Conservation (phyloP, 176 grass and related monocot species). For the Hyparrhenia diplandra region DNA sequence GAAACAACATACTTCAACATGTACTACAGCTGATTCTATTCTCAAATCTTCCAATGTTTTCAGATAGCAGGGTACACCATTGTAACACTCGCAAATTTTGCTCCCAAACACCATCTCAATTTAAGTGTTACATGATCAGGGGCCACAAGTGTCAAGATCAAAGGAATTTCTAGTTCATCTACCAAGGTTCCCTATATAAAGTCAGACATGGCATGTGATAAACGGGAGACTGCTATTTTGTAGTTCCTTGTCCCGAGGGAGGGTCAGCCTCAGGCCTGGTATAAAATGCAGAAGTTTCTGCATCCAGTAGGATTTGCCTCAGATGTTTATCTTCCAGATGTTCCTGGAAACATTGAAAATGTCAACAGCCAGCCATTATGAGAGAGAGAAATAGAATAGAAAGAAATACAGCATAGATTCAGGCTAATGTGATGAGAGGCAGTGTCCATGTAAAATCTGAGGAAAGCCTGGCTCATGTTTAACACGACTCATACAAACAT, state of each 20-base stretch:
- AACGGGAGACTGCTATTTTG: not conserved
- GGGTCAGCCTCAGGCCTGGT: constrained; percentile 35
- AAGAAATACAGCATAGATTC: not conserved
- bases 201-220: not conserved
- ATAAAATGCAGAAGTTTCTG: constrained; percentile 44
- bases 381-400: not conserved
- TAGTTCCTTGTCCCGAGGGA: constrained; percentile 9
- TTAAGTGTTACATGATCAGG: not conserved
- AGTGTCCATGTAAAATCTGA: not conserved
- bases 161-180: constrained; percentile 4
- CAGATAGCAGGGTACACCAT: not conserved
- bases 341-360: constrained; percentile 40
- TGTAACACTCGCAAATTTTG: not conserved
- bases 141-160: not conserved
- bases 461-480: not conserved
- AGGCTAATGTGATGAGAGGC: not conserved
- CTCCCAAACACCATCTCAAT: not conserved
- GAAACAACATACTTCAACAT: not conserved
- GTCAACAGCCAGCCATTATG: not conserved
- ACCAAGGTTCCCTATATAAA: not conserved
- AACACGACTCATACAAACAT: not conserved
- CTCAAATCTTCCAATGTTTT: not conserved
- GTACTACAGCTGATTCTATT: not conserved
- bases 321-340: constrained; percentile 90
- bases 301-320: constrained; percentile 60